phyloP scores from a whole-genome alignment of 2,329 filamentous ascomycete species.

The Colletotrichum sp. region DNA sequence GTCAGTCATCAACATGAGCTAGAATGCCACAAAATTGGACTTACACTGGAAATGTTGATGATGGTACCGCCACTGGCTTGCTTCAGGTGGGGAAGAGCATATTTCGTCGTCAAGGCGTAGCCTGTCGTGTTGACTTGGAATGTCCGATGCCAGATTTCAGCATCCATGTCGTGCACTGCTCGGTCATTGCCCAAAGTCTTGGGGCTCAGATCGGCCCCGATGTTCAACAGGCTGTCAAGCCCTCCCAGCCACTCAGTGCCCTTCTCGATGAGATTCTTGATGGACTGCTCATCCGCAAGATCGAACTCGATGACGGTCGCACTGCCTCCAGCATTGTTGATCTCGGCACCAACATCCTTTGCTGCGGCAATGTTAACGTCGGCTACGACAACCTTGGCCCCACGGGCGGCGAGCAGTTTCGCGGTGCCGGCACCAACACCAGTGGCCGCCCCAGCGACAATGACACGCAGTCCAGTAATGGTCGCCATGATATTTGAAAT shows the following conservation, averaged over 20 bases:
- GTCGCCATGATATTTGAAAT: not conserved
- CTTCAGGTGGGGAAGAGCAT: not conserved
- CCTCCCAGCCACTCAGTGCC: not conserved
- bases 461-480: not conserved
- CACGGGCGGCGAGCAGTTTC: not conserved
- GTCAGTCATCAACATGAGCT: not conserved
- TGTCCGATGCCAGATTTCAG: not conserved
- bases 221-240: conserved; percentile 1
- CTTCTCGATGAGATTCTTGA: not conserved
- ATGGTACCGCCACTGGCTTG: not conserved
- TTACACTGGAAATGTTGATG: conserved; percentile 2
- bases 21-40: not conserved
- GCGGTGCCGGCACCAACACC: not conserved
- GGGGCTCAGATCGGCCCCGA: not conserved
- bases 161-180: not conserved
- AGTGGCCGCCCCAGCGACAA: not conserved
- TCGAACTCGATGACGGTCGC: not conserved
- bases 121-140: conserved; percentile 2
- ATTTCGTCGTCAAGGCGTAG: not conserved
- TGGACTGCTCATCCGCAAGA: not conserved
- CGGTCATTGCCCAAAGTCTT: not conserved
- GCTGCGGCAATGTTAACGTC: conserved; percentile 4
- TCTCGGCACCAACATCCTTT: not conserved
- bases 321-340: not conserved
- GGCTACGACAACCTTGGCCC: not conserved